Conservation (phyloP, 2,329 filamentous ascomycete genomes). For the Fonsecaea erecta region DNA sequence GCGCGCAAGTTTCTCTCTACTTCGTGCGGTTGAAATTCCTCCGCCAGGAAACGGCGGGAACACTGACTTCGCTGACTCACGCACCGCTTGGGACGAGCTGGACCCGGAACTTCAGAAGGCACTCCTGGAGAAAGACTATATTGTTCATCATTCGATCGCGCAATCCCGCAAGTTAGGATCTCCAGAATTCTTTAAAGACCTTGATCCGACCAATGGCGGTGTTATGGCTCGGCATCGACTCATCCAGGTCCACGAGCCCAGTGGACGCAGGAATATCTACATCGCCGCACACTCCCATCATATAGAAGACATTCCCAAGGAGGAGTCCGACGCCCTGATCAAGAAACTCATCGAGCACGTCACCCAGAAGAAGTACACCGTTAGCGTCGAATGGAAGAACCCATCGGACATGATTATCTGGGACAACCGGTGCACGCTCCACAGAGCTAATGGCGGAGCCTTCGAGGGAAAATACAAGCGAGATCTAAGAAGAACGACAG, state of each 20-base stretch:
- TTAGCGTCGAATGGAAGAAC: constrained; percentile 55
- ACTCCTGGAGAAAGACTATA: constrained; percentile 49
- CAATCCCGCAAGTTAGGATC: constrained; percentile 58
- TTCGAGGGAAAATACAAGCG: constrained; percentile 56
- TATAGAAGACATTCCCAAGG: constrained; percentile 50
- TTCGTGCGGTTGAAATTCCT: constrained; percentile 57
- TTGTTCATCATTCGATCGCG: constrained; percentile 57
- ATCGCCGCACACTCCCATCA: constrained; percentile 60
- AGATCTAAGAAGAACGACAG: constrained; percentile 62
- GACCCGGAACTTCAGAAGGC: constrained; percentile 43
- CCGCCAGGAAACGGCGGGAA: constrained; percentile 55
- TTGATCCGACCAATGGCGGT: constrained; percentile 47
- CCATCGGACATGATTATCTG: constrained; percentile 60
- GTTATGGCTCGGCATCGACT: constrained; percentile 55
- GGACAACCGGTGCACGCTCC: constrained; percentile 64
- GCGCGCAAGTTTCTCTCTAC: constrained; percentile 58
- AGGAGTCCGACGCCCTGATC: constrained; percentile 46
- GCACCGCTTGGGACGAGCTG: constrained; percentile 57
- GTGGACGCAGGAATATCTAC: constrained; percentile 59
- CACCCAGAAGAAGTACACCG: constrained; percentile 53
- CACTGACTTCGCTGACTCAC: constrained; percentile 60
- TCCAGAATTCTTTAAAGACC: constrained; percentile 48
- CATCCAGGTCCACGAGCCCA: constrained; percentile 58
- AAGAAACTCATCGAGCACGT: constrained; percentile 49
- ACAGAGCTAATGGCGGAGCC: constrained; percentile 55